Evolutionary conservation across 2,329 filamentous ascomycete species (phyloP), one percentile per base, ranked within the genome.

Genomic region (Emergomyces pasteurianus): DNA sequence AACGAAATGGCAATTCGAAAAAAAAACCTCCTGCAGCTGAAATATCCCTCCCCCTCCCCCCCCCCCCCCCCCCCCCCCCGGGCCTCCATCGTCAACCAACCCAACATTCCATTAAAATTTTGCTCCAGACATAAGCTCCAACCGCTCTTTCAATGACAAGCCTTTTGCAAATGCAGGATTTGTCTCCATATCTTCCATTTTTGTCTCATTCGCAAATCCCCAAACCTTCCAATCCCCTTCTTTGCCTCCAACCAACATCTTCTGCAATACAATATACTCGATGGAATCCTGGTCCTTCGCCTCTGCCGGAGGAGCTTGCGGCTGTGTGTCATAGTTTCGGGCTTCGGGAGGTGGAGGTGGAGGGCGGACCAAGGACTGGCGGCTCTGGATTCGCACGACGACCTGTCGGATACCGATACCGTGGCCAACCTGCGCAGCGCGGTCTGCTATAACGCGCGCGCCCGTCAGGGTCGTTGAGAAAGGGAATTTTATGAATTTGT

Each of bases 251-350:
- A 75, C 71, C 42, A 74, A 67, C 40, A 76, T 64, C 67, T 76
- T 75, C 70, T 82, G 80, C 28, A 82, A 66, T 16, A 82, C 79
- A 36, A 82, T 65, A 63, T 82, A 80, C 67, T 82, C 80, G 1
- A 70, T 73, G 63, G 74, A 74, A 63, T 75, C 74, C 68, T 75
- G 75, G 58, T 72, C 67, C 67, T 75, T 75, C 18, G 66, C 65
- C n/a, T 68, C 63, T 28, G 63, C 65, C 38, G 43, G n/a, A 12
- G 61, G 55, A 7, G 42, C 46, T 26, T 62, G 43, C 28, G 61
- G 54, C 10, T 59, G 61, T 36, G 31, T 23, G n/a, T 49, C 40
- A 8, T 26, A 21, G 21, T 31, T 18, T 28, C 12, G 36, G 26
- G 53, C 60, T 53, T 59, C 60, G 34, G 69, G 28, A 18, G 62